phyloP scores from a whole-genome alignment of 129 eudicot genomes.

The Chrysanthemum lavandulifolium region DNA sequence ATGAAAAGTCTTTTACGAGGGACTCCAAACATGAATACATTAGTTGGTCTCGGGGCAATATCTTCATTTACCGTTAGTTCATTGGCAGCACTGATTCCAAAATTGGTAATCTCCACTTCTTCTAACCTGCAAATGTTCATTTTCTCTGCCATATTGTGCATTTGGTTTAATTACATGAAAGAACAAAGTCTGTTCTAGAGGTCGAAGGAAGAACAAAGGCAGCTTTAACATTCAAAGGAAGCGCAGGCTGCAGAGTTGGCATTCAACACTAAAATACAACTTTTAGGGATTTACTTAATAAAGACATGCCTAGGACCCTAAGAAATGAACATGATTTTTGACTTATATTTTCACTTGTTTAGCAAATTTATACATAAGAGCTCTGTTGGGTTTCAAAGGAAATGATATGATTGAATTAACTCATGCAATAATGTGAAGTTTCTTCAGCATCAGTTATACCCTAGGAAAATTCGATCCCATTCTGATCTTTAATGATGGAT shows the following conservation, averaged over 20 bases:
- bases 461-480: background rate
- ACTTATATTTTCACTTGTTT: background rate
- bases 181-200: background rate
- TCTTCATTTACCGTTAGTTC: slow-evolving; percentile 97
- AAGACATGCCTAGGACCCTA: background rate
- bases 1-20: slow-evolving; percentile 82
- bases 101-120: slow-evolving; percentile 56
- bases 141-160: background rate
- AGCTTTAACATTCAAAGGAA: too few species aligned
- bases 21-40: slow-evolving; percentile 94
- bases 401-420: background rate
- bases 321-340: background rate
- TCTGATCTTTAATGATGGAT: background rate
- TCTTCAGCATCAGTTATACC: background rate
- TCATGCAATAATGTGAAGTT: slow-evolving; percentile 1
- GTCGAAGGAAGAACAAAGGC: slow-evolving; percentile 3
- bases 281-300: too few species aligned
- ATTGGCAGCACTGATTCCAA: slow-evolving; percentile 89
- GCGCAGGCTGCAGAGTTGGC: background rate
- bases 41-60: slow-evolving; percentile 98
- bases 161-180: slow-evolving; percentile 3
- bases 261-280: background rate
- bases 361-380: background rate
- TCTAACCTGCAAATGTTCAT: background rate
- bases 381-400: slow-evolving; percentile 1